A percentile compares a stretch with the other conserved stretches of the same genome.
Evolutionary conservation across 495 filamentous ascomycete species (phyloP).

Genomic region (Tuber aestivum): DNA sequence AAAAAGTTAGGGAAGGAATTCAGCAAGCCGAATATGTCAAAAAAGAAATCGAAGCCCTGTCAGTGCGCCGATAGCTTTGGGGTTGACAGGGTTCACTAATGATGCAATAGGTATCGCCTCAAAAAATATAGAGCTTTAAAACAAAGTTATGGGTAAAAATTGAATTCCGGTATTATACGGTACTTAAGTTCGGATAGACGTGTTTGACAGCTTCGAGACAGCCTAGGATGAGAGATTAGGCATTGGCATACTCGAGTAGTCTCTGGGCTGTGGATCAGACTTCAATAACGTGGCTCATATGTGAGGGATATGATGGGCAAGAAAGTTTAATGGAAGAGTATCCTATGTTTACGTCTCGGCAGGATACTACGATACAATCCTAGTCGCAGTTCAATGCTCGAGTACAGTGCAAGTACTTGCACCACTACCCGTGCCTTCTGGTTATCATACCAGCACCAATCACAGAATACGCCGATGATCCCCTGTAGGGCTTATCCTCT

Average conservation of each 20-base stretch:
- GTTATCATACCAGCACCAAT: neutral
- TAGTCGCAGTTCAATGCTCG: too few relatives aligned
- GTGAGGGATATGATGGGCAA: neutral
- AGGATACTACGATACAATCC: neutral
- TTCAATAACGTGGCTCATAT: neutral
- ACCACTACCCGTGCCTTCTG: neutral
- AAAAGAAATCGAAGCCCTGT: slow-evolving; percentile 92
- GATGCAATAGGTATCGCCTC: slow-evolving; percentile 70
- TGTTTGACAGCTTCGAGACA: neutral
- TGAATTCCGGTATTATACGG: neutral
- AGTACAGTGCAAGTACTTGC: neutral
- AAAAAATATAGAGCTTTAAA: slow-evolving; percentile 86
- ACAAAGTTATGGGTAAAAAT: slow-evolving; percentile 62
- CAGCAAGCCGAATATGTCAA: slow-evolving; percentile 78
- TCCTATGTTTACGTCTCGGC: neutral
- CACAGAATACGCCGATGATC: neutral
- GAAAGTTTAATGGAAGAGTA: neutral
- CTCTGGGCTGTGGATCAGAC: too few relatives aligned
- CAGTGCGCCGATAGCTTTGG: slow-evolving; percentile 46
- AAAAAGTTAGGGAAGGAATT: slow-evolving; percentile 68
- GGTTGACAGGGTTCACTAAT: slow-evolving; percentile 12
- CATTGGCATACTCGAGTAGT: neutral
- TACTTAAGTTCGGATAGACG: neutral
- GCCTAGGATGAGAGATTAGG: neutral
- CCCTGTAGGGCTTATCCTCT: neutral